Conservation (phyloP, 345 rosid species). For the sweet orange (Citrus sinensis) region DNA sequence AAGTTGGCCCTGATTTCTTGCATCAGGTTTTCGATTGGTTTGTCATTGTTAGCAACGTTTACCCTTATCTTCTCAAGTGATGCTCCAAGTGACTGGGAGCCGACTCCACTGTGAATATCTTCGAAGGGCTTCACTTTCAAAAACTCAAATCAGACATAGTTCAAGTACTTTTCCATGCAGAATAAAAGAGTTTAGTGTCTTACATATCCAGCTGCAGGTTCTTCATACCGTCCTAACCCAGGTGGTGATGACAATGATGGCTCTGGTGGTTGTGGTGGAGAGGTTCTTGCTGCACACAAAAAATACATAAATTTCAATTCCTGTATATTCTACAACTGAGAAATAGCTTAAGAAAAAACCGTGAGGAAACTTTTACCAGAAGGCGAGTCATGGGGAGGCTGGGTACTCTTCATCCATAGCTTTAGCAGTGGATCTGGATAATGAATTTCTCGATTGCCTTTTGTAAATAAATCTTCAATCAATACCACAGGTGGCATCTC, state of each 20-base stretch:
- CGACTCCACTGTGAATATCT: constrained; percentile 44
- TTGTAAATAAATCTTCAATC: constrained; percentile 33
- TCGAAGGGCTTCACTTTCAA: constrained; percentile 43
- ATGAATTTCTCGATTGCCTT: constrained; percentile 31
- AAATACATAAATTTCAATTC: constrained; percentile 13
- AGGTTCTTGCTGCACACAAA: constrained; percentile 48
- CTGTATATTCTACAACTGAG: constrained; percentile 5
- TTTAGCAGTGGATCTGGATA: constrained; percentile 67
- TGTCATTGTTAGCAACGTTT: constrained; percentile 19
- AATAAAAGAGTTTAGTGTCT: constrained; percentile 20
- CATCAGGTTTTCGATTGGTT: constrained; percentile 28
- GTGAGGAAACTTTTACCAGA: constrained; percentile 44
- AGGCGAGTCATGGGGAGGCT: constrained; percentile 47
- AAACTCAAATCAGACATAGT: constrained; percentile 25
- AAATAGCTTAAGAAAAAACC: constrained; percentile 10
- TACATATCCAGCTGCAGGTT: constrained; percentile 42
- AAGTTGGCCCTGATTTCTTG: constrained; percentile 39
- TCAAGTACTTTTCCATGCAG: constrained; percentile 9
- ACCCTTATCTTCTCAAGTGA: constrained; percentile 49
- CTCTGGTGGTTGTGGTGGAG: constrained; percentile 38
- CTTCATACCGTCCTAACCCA: constrained; percentile 31
- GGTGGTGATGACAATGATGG: constrained; percentile 45
- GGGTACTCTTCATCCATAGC: constrained; percentile 62
- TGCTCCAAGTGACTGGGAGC: constrained; percentile 33
- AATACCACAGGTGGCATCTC: constrained; percentile 65